phyloP scores from a whole-genome alignment of 352 stramenopile species.

The Globisporangium takayamanum region DNA sequence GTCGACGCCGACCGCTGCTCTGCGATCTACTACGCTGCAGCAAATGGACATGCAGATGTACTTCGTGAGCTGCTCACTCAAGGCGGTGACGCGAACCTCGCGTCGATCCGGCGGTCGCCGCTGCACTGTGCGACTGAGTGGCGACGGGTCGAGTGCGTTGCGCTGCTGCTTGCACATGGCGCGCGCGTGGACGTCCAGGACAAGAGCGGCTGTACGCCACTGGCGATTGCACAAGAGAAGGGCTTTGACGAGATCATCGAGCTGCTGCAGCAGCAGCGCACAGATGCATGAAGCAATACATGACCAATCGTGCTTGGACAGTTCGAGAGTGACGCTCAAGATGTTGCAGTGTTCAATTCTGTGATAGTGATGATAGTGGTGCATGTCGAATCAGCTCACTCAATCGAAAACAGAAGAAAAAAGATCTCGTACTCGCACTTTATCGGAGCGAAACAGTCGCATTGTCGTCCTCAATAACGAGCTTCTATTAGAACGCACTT shows the following conservation, averaged over 20 bases:
- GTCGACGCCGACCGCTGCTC: conserved; percentile 56
- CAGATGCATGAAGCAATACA: neutral
- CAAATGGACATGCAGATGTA: conserved; percentile 54
- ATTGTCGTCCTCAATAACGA: no score
- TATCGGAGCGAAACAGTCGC: no score
- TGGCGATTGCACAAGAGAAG: conserved; percentile 29
- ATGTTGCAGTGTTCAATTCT: no score
- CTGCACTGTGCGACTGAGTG: conserved; percentile 75
- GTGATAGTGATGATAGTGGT: no score
- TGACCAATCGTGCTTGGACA: no score
- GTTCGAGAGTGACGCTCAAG: no score
- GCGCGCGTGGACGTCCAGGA: conserved; percentile 22
- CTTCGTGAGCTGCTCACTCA: conserved; percentile 38
- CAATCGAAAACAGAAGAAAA: no score
- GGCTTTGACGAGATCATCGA: conserved; percentile 10
- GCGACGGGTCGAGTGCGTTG: conserved; percentile 56
- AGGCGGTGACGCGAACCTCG: conserved; percentile 45
- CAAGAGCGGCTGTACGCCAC: conserved; percentile 38
- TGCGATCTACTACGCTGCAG: conserved; percentile 67
- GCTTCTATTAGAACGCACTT: no score
- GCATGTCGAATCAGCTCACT: no score
- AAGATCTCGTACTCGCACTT: no score
- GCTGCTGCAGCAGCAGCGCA: conserved; percentile 3
- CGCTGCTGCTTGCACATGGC: conserved; percentile 39
- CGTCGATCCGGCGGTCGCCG: conserved; percentile 54